Conservation (phyloP, 352 stramenopile species). For the Elongisporangium anandrum region DNA sequence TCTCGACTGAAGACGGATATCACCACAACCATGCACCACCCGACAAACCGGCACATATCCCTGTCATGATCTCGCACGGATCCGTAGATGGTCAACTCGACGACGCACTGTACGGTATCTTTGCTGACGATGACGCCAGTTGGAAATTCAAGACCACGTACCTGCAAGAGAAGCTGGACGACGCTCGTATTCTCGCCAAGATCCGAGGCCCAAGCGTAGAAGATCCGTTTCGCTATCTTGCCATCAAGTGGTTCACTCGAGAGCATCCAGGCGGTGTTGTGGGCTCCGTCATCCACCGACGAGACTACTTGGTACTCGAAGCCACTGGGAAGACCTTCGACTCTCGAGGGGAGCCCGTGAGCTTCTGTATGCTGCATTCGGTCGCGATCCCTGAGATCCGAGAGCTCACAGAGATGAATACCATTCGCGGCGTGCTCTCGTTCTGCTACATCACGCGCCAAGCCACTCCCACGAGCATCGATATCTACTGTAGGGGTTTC, state of each 20-base stretch:
- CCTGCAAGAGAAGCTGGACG: constrained; percentile 45
- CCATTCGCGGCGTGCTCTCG: constrained; percentile 39
- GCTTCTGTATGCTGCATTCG: constrained; percentile 56
- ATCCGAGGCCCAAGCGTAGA: constrained; percentile 20
- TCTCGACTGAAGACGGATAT: neutral
- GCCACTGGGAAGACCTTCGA: constrained; percentile 29
- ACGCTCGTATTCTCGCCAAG: constrained; percentile 34
- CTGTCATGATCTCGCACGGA: constrained; percentile 35
- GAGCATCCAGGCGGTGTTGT: constrained; percentile 28
- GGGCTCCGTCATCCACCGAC: constrained; percentile 32
- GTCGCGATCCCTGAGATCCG: constrained; percentile 27
- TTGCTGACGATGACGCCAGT: constrained; percentile 32
- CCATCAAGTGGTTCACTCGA: constrained; percentile 57
- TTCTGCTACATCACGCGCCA: constrained; percentile 50
- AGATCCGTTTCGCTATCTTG: constrained; percentile 44
- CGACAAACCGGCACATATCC: constrained; percentile 14
- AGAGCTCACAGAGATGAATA: constrained; percentile 32
- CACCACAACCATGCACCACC: neutral
- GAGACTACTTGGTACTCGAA: constrained; percentile 53
- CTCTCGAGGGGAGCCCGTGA: constrained; percentile 25
- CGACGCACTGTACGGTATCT: constrained; percentile 39
- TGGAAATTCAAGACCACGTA: constrained; percentile 44
- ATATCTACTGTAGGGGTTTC: constrained; percentile 32
- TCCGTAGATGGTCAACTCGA: constrained; percentile 44
- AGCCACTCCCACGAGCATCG: constrained; percentile 12